Evolutionary conservation across 352 stramenopile genomes (phyloP).

Genomic region (Pythium biforme): DNA sequence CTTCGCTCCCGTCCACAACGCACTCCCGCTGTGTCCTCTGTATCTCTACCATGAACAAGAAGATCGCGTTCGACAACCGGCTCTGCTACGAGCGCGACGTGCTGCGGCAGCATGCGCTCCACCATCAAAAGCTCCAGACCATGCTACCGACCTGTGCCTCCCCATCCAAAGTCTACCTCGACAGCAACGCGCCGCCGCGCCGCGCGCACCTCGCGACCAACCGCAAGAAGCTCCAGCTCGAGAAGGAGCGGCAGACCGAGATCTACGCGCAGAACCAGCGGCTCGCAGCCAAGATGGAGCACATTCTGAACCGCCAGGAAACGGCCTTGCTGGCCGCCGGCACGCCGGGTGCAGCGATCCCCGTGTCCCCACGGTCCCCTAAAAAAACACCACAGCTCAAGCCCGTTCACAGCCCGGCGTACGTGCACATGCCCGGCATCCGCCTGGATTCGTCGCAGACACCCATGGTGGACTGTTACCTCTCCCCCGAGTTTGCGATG

Average conservation of each 20-base stretch:
- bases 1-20: too few relatives aligned
- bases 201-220: constrained; percentile 52
- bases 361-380: not conserved
- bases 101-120: constrained; percentile 51
- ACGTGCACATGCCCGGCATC: constrained; percentile 68
- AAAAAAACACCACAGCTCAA: constrained; percentile 28
- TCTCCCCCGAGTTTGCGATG: constrained; percentile 64
- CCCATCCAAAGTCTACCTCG: constrained; percentile 55
- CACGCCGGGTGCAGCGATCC: constrained; percentile 17
- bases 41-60: constrained; percentile 82
- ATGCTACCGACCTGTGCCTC: constrained; percentile 59
- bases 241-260: constrained; percentile 55
- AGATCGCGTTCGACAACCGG: constrained; percentile 75
- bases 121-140: constrained; percentile 65
- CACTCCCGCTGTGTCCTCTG: too few relatives aligned
- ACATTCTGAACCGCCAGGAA: constrained; percentile 64
- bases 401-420: constrained; percentile 41
- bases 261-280: constrained; percentile 75
- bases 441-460: constrained; percentile 65
- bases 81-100: constrained; percentile 83
- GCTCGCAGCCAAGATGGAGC: constrained; percentile 67
- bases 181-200: constrained; percentile 48
- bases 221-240: constrained; percentile 58
- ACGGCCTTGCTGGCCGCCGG: constrained; percentile 49
- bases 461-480: constrained; percentile 70